phyloP scores from a whole-genome alignment of 768 basidiomycete species.

The Termitomyces sp. region DNA sequence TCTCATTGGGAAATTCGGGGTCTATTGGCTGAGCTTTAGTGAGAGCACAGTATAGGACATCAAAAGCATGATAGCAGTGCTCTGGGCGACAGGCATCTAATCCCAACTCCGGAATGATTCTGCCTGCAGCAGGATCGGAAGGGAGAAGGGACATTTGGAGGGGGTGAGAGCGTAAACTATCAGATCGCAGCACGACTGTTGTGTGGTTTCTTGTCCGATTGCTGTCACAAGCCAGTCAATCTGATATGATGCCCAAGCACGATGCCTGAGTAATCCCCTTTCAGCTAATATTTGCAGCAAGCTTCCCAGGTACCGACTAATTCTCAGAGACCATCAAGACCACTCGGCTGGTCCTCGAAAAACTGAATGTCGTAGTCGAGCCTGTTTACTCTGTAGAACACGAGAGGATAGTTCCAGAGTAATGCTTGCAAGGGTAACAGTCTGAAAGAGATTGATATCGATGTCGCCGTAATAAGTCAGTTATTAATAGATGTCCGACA shows the following conservation, averaged over 20 bases:
- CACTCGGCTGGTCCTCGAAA: neutral
- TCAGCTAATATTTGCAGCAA: neutral
- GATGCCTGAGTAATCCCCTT: slow-evolving; percentile 3
- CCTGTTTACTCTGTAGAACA: neutral
- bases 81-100: slow-evolving; percentile 56
- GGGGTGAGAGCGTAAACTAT: slow-evolving; percentile 18
- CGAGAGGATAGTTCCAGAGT: neutral
- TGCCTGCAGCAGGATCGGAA: slow-evolving; percentile 39
- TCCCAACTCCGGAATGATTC: slow-evolving; percentile 30
- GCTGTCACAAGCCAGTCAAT: neutral
- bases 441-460: neutral
- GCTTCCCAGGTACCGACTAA: neutral
- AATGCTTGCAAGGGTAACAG: neutral
- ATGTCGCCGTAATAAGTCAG: neutral
- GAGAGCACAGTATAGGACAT: slow-evolving; percentile 75
- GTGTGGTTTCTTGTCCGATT: neutral
- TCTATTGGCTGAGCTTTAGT: slow-evolving; percentile 49
- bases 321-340: neutral
- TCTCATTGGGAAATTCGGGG: slow-evolving; percentile 64
- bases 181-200: neutral
- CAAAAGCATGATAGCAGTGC: slow-evolving; percentile 81
- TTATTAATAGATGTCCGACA: neutral
- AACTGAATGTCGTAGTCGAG: neutral
- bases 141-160: slow-evolving; percentile 51
- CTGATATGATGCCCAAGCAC: slow-evolving; percentile 6